Base-by-base conservation (phyloP, 2,329 filamentous ascomycete genomes). In the Epichloe sibirici region DNA sequence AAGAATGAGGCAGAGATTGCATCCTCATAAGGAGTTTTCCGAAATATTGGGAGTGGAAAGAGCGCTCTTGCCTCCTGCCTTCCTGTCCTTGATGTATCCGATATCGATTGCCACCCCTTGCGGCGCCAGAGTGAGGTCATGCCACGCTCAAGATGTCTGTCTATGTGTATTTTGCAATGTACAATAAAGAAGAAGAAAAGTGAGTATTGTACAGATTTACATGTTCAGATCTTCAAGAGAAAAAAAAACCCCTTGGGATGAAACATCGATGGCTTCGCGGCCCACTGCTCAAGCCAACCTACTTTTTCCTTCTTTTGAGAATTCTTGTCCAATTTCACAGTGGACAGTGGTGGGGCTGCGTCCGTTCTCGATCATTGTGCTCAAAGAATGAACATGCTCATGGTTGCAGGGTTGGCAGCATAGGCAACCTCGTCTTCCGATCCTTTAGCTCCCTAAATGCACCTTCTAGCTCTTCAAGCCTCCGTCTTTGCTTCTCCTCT, bases 351-450 rank as follows among this genome's bases (percentile, higher is more conserved):
- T 8, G 9, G 31, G 31, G 8, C 31, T 31, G 31, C 31, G 31
- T 31, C 31, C 8, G 31, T 31, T 31, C 8, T 31, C 11, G n/a
- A 12, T n/a, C 38, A n/a, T 13, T n/a, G 37, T 39, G 13, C 12
- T 13, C 6, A n/a, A 37, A 23, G 5, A 11, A 13, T 31, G 31
- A 25, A 40, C 4, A 38, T 37, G 6, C 34, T 51, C 45, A 49
- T 23, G 57, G 53, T 39, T 68, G 67, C 48, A 68, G 51, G 17
- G 61, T 65, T 31, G 75, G 71, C 25, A 81, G 60, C 45, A 81
- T 59, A 2, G 78, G 76, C 59, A 73, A 68, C 57, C 80, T 79
- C 39, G 77, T 79, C 65, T 77, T 80, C 23, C 77, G 76, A 45
- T 81, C 77, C 57, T 72, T 75, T 57, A 77, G 66, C 5, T 66